phyloP scores from a whole-genome alignment of 345 rosid genomes.

The Streptanthus diversifolius region DNA sequence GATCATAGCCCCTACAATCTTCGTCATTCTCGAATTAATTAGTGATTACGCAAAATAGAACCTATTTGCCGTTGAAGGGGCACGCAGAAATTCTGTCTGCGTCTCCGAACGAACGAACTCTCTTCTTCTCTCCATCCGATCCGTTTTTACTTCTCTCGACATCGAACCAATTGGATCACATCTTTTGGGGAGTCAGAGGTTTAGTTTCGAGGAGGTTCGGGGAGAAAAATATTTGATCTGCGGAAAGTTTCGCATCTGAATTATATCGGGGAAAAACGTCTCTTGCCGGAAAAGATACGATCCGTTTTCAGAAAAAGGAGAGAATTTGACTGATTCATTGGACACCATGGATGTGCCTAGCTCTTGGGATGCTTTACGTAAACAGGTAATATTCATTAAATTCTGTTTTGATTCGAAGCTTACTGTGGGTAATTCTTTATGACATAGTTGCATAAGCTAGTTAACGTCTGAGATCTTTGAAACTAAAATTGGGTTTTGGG shows the following conservation, averaged over 20 bases:
- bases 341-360: constrained; percentile 63
- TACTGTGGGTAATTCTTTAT: background rate
- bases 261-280: constrained; percentile 2
- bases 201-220: background rate
- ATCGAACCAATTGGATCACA: constrained; percentile 11
- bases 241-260: background rate
- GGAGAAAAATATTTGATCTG: background rate
- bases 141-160: background rate
- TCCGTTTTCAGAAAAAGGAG: background rate
- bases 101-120: constrained; percentile 38
- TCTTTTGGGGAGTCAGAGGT: background rate
- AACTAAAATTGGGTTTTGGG: background rate
- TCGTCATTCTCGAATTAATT: background rate
- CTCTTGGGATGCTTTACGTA: constrained; percentile 94
- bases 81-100: constrained; percentile 41
- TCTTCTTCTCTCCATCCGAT: constrained; percentile 24
- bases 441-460: background rate
- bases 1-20: background rate
- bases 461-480: background rate
- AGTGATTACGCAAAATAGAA: constrained; percentile 31
- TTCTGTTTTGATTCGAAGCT: background rate
- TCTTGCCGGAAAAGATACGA: background rate
- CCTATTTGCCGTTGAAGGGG: constrained; percentile 30
- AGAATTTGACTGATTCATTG: constrained; percentile 11
- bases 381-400: constrained; percentile 50